Base-by-base conservation (phyloP, 2,329 filamentous ascomycete species). In the Cordyceps pruinosa region DNA sequence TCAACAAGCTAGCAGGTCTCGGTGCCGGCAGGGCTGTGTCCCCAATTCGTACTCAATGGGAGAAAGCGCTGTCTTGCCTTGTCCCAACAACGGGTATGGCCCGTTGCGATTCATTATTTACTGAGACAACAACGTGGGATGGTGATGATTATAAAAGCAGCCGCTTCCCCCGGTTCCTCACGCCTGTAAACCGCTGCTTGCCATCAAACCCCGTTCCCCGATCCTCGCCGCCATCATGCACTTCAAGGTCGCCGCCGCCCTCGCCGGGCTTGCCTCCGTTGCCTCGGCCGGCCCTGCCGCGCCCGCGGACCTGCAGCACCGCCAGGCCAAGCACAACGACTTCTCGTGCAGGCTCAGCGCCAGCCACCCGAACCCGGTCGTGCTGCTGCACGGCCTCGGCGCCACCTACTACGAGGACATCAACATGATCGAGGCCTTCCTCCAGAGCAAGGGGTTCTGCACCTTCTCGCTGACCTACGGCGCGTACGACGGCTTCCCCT, bases 401-500 rank as follows among this genome's bases (percentile, higher is more conserved):
- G 58, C 56, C 17, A 63, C 58, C 23, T 56, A 55, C 23, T 48
- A 61, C 57, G 56, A 62, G 47, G 61, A 59, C 41, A 46, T 65
- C 57, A 58, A 60, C 58, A 41, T 59, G 2, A 51, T 65, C 26
- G 61, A 63, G 39, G 13, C n/a, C 4, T 62, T 59, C 57, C 58
- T 65, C 6, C 44, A 60, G 10, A 21, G 10, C 6, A 41, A 39
- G 12, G 60, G 60, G 23, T 61, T 59, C 57, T 64, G 63, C 61
- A 62, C 60, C 30, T 65, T 61, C 41, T 59, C 61, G n/a, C 52
- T 60, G 12, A 61, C 62, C 28, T 65, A 65, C 35, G 63, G 63
- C 37, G 58, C 47, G 28, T 61, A 60, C 44, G 44, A 56, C 19
- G 44, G 34, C 25, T 58, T 62, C 50, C 62, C 62, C 10, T 34